A percentile compares a stretch with the other conserved stretches of the same genome.
These are phyloP conservation scores for Leccinum rimulosum DNA, from an alignment of 768 basidiomycete genomes.

Conservation along the genomic window DNA sequence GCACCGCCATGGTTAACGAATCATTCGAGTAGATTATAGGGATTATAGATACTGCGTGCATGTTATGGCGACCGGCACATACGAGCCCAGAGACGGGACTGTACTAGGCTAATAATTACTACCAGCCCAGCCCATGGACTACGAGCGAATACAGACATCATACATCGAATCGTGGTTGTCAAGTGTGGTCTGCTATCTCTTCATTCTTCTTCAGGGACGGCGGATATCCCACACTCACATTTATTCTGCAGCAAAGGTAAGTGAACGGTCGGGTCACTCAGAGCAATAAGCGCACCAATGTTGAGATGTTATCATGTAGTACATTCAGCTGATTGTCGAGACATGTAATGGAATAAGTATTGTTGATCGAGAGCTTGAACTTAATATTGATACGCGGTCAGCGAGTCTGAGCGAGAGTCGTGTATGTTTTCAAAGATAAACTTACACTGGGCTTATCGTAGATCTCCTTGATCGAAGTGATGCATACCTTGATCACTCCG, in stretches of 20 bases:
- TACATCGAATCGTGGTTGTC: not conserved
- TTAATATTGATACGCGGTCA: not conserved
- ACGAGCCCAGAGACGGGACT: not conserved
- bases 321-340: not conserved
- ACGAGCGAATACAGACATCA: not conserved
- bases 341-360: not conserved
- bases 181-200: not conserved
- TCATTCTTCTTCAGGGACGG: not conserved
- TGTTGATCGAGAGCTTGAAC: not conserved
- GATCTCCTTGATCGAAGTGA: conserved; percentile 8
- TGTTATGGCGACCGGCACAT: not conserved
- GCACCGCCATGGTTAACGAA: not conserved
- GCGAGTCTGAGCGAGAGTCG: not conserved
- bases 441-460: not conserved
- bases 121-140: not conserved
- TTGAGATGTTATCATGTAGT: no score
- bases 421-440: not conserved
- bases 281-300: no score
- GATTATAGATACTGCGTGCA: not conserved
- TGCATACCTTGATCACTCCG: conserved; percentile 6
- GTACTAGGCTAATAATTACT: not conserved
- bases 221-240: not conserved
- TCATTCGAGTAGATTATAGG: not conserved
- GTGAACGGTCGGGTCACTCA: not conserved
- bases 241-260: not conserved